Conservation (phyloP, 2,329 filamentous ascomycete genomes). For the Claviceps cyperi region DNA sequence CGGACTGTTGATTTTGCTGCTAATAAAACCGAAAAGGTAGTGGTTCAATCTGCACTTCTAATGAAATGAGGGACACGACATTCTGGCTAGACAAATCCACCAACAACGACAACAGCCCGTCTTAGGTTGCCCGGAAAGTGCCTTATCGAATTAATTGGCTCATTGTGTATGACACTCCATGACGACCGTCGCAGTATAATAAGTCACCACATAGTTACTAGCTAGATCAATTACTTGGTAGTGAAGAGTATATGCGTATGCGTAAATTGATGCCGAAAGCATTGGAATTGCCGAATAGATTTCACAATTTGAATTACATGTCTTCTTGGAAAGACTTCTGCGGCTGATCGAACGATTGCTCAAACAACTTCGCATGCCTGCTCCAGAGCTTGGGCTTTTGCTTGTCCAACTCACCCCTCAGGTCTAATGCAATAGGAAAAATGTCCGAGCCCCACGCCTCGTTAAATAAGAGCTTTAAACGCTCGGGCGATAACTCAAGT, state of each 20-base stretch:
- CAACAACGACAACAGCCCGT: background rate
- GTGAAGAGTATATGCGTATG: background rate
- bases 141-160: background rate
- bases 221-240: background rate
- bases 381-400: constrained; percentile 17
- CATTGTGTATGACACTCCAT: background rate
- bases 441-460: constrained; percentile 21
- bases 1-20: constrained; percentile 71
- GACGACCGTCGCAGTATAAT: no score
- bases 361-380: constrained; percentile 15
- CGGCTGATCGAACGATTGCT: background rate
- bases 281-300: background rate
- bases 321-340: background rate
- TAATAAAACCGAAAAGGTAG: constrained; percentile 62
- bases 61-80: background rate
- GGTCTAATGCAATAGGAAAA: constrained; percentile 11
- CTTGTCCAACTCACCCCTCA: constrained; percentile 15
- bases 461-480: constrained; percentile 19
- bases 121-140: background rate
- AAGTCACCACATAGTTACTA: no score
- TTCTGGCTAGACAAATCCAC: background rate
- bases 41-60: constrained; percentile 7
- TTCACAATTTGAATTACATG: background rate
- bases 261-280: background rate
- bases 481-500: constrained; percentile 16